These are phyloP conservation scores for Candida albicans DNA, from an alignment of 1,139 yeast species.

Conservation along the genomic window DNA sequence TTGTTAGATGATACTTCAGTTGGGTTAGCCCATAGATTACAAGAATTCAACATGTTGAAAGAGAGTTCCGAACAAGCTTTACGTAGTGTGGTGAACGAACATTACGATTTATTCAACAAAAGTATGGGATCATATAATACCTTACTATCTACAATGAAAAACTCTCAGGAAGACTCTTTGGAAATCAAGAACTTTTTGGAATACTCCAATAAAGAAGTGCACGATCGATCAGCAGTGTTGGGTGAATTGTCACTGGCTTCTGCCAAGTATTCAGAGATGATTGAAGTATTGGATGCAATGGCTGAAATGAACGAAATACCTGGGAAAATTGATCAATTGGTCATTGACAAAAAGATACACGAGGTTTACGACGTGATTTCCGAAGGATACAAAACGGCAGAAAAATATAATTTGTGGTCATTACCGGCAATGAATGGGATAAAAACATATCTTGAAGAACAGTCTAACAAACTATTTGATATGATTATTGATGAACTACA, in stretches of 20 bases:
- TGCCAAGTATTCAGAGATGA: conserved; percentile 62
- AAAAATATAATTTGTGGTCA: conserved; percentile 59
- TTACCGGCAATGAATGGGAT: conserved; percentile 61
- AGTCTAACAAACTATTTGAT: conserved; percentile 66
- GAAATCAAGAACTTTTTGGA: conserved; percentile 54
- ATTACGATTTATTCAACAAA: conserved; percentile 82
- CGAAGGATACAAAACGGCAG: conserved; percentile 56
- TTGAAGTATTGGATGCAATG: conserved; percentile 70
- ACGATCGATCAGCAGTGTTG: conserved; percentile 55
- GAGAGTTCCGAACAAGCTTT: conserved; percentile 58
- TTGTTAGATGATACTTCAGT: conserved; percentile 84
- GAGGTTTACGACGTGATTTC: conserved; percentile 67
- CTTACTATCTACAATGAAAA: conserved; percentile 54
- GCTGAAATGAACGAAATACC: conserved; percentile 63
- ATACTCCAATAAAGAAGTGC: conserved; percentile 51
- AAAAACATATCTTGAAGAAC: conserved; percentile 59
- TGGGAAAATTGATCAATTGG: conserved; percentile 60
- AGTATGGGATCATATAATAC: conserved; percentile 76
- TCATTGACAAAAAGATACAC: conserved; percentile 66
- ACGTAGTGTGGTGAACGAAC: conserved; percentile 72
- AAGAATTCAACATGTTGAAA: conserved; percentile 56
- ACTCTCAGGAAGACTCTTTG: conserved; percentile 56
- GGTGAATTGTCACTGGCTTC: conserved; percentile 67
- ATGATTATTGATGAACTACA: conserved; percentile 76
- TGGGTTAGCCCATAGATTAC: conserved; percentile 73